These are phyloP conservation scores for Ophiostoma ulmi DNA, from an alignment of 2,329 filamentous ascomycete genomes.

Conservation along the genomic window DNA sequence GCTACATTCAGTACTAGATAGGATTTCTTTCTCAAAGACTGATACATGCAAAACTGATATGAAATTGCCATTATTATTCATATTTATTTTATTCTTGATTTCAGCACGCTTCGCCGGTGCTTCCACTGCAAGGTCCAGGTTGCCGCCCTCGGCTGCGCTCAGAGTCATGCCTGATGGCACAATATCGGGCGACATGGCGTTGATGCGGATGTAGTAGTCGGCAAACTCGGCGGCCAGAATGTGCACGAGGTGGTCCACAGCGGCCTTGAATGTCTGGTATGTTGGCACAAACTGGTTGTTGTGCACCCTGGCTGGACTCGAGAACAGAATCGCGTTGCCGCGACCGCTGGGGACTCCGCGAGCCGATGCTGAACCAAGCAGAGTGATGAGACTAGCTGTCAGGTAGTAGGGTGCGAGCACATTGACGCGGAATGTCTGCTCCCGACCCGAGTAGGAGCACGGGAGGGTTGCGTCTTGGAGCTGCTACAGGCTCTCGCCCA, in stretches of 20 bases:
- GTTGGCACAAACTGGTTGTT: constrained; percentile 5
- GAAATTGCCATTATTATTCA: too few relatives aligned
- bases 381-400: not conserved
- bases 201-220: constrained; percentile 4
- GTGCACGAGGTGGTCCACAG: not conserved
- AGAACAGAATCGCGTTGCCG: not conserved
- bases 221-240: not conserved
- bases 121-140: not conserved
- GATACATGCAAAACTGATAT: too few relatives aligned
- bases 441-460: not conserved
- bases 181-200: not conserved
- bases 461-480: not conserved
- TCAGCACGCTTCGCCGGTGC: not conserved
- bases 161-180: not conserved
- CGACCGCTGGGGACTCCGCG: not conserved
- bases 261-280: not conserved
- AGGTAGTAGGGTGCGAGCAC: constrained; percentile 2
- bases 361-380: not conserved
- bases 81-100: not conserved
- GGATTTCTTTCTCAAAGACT: too few relatives aligned
- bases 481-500: not conserved
- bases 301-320: not conserved
- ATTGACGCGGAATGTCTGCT: not conserved
- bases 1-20: too few relatives aligned
- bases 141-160: not conserved